A percentile compares a stretch with the other conserved stretches of the same genome.
These are phyloP conservation scores for Picea abies DNA, from an alignment of 83 land plant genomes.

Conservation along the genomic window DNA sequence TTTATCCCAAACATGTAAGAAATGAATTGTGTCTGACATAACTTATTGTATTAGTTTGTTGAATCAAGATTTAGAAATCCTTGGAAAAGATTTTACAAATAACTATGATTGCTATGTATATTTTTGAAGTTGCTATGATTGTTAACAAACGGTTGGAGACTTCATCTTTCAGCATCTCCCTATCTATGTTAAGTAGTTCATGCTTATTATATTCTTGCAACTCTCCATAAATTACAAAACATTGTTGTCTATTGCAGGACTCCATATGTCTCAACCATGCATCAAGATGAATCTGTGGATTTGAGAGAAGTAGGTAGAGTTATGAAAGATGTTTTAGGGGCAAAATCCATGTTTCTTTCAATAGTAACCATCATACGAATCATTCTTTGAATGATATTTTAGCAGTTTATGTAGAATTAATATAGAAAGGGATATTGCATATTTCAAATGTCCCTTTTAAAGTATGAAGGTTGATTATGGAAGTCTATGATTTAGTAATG, in stretches of 20 bases:
- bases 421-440: slow-evolving; percentile 36
- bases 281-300: slow-evolving; percentile 81
- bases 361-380: background rate
- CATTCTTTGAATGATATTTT: background rate
- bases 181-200: background rate
- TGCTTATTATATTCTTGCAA: background rate
- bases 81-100: too few species aligned
- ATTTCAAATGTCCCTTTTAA: slow-evolving; percentile 63
- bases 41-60: too few species aligned
- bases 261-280: slow-evolving; percentile 84
- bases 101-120: too few species aligned
- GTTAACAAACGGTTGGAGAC: background rate
- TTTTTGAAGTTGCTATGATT: background rate
- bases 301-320: slow-evolving; percentile 70
- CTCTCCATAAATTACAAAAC: slow-evolving; percentile 8
- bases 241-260: slow-evolving; percentile 49
- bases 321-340: slow-evolving; percentile 64
- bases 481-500: slow-evolving; percentile 72
- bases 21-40: too few species aligned
- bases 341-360: slow-evolving; percentile 17
- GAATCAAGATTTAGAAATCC: too few species aligned
- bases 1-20: too few species aligned
- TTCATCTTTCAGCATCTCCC: background rate
- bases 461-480: slow-evolving; percentile 64
- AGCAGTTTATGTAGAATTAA: background rate